phyloP scores from a whole-genome alignment of 768 basidiomycete species.

The Lanmaoa rubissima region DNA sequence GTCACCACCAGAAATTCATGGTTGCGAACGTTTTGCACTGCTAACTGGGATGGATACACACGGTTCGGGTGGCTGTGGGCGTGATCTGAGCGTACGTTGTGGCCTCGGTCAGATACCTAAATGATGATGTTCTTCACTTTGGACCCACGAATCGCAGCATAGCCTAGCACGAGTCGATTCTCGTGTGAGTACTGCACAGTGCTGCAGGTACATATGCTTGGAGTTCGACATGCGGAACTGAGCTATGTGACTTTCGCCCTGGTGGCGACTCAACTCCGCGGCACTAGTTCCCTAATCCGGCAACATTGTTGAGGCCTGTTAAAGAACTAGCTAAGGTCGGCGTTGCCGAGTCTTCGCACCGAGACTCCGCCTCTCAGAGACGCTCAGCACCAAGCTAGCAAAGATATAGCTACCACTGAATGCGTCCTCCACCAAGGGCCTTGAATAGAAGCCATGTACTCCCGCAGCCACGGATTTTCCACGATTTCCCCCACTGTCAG shows the following conservation, averaged over 20 bases:
- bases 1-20: neutral
- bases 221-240: neutral
- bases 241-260: neutral
- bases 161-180: neutral
- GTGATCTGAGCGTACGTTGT: neutral
- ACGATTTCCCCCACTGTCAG: neutral
- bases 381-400: neutral
- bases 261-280: too few species aligned
- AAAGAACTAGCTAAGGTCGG: too few species aligned
- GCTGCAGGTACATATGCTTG: too few species aligned
- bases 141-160: neutral
- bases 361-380: neutral
- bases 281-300: too few species aligned
- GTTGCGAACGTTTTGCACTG: neutral
- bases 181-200: neutral
- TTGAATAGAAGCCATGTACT: neutral
- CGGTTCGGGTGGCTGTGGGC: too few species aligned
- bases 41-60: neutral
- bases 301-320: too few species aligned
- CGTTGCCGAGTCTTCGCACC: neutral
- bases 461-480: neutral
- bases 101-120: neutral
- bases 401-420: neutral
- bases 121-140: neutral
- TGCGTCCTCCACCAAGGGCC: neutral